Evolutionary conservation across 192 early-diverging fungal species (phyloP), one percentile per base, ranked within the genome.

Genomic region (Umbelopsis sp.): DNA sequence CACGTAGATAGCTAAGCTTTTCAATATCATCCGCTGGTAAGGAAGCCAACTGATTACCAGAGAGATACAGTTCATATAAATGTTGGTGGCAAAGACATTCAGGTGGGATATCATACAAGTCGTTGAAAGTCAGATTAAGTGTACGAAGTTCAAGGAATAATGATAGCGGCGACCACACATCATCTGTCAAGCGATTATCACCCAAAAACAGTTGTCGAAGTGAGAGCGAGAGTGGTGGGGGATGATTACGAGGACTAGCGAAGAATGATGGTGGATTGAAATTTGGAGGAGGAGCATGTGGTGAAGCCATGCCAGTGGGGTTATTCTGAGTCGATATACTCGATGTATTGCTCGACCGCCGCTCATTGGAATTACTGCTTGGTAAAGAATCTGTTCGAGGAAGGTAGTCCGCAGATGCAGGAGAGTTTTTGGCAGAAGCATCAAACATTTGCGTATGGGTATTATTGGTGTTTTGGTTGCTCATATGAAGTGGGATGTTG

Each of bases 21-120:
- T 92, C 92, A 65, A 95, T 91, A 69, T 92, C 91, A 45, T 96
- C 95, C 38, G 90, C 93, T 8, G 95, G 95, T 20, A 97, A 77
- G 0, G 90, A 90, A 22, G 90, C 85, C 66, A 97, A 82, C 49
- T 93, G 87, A 74, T 96, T 96, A 3, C 95, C 94, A 16, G 90
- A 90, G 41, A 97, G 72, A 75, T 95, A 92, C 22, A 97, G 81
- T 70, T 95, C 94, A 16, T 77, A 81, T 65, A 96, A 71, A 66
- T 93, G 87, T 74, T 88, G 86, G 72, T 86, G 90, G 25, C 82
- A 89, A 68, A 92, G 83, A 4, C 92, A 87, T 65, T 90, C 89
- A 1, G 91, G 82, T 17, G 93, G 94, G 65, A 97, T 84, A 66
- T 97, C 94, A 68, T 87, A 87, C 45, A 97, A 83, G 70, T 91